Evolutionary conservation across 2,329 filamentous ascomycete species (phyloP), one percentile per base, ranked within the genome.

Genomic region (Colletotrichum tropicale): DNA sequence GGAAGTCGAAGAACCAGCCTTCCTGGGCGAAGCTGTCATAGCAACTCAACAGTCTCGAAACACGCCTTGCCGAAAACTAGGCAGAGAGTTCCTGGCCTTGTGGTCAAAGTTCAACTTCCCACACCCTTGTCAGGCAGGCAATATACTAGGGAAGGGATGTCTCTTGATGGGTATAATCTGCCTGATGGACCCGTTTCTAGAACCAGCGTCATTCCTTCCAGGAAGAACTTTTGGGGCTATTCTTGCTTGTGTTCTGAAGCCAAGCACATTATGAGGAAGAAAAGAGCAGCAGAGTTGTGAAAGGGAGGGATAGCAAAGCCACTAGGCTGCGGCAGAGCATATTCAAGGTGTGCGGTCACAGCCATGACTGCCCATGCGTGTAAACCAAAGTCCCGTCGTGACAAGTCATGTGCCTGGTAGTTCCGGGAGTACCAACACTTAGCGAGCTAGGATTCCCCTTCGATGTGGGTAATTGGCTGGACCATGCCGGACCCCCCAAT

Each of bases 381-480:
- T 69, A 61, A 60, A 75, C 75, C 71, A 68, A 77, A 77, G 64
- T 77, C 58, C 75, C 72, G n/a, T 75, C 68, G 64, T 71, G 75
- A 56, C 72, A 66, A 48, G 75, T 75, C 75, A 77, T 71, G 67
- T 75, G 75, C 65, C 28, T 43, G 34, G 38, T 24, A 30, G 48
- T 61, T 34, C 34, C n/a, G n/a, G 61, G 52, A 21, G 28, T 26
- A 28, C 18, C 21, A 18, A 68, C 68, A 66, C 48, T 55, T 38
- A 74, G 72, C 67, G 66, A 61, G 52, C 72, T 48, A 26, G 72
- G 52, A 66, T 74, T 18, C 66, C 43, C 21, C 61, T 66, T 36
- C 32, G 8, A 34, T 24, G 65, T 38, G 65, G 56, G 66, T 55
- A 38, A 32, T n/a, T 36, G 24, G 28, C 32, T 43, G 38, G 16